These are phyloP conservation scores for Botrytis byssoidea DNA, from an alignment of 2,329 filamentous ascomycete species.

Conservation along the genomic window DNA sequence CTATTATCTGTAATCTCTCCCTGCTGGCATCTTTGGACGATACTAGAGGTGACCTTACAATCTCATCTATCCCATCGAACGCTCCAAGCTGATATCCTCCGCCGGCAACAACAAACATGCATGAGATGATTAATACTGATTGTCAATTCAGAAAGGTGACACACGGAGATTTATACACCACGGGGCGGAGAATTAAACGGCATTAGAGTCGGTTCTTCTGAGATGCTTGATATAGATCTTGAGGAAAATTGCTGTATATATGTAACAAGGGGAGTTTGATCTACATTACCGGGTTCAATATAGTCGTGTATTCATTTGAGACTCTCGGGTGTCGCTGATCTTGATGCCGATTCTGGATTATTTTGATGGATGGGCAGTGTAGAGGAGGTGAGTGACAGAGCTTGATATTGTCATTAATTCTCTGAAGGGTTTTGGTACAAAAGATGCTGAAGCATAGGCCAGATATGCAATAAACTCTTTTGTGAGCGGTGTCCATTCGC, in stretches of 20 bases:
- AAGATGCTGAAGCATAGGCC: no score
- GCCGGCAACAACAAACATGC: neutral
- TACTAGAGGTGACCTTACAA: neutral
- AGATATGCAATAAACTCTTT: neutral
- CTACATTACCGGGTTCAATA: neutral
- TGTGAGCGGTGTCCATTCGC: neutral
- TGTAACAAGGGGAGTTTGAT: neutral
- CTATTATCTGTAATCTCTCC: neutral
- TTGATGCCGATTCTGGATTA: neutral
- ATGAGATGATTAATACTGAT: neutral
- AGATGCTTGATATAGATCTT: neutral
- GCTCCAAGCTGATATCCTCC: neutral
- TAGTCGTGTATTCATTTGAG: neutral
- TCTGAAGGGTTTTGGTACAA: neutral
- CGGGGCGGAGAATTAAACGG: neutral
- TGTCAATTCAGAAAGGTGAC: neutral
- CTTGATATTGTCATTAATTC: neutral
- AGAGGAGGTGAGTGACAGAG: neutral
- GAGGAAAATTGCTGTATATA: neutral
- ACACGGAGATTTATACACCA: neutral
- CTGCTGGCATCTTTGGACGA: neutral
- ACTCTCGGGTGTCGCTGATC: no score
- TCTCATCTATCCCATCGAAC: neutral
- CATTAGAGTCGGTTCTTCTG: neutral
- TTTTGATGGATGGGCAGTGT: no score